Base-by-base conservation (phyloP, 495 filamentous ascomycete genomes). In the Thermothielavioides terrestris region DNA sequence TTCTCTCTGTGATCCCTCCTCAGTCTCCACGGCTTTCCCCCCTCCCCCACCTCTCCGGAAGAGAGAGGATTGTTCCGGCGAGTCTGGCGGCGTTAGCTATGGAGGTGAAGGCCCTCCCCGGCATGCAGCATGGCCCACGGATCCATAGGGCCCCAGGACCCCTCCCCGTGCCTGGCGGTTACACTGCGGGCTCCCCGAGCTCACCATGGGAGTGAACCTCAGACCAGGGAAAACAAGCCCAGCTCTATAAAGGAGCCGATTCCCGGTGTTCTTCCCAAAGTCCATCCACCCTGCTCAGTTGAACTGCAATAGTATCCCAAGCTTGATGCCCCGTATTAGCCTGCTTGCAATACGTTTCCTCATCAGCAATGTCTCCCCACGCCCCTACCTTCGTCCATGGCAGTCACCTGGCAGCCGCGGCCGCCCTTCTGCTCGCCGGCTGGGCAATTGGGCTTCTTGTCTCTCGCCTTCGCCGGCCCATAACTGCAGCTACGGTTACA, bases 161-260 rank as follows among this genome's bases (percentile, higher is more conserved):
- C 30, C 39, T 42, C 38, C 22, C 7, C 14, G 20, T 26, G 23
- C 37, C 37, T 35, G 37, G 47, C 40, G 15, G 18, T 42, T 46
- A 23, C 32, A 14, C 17, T 2, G 35, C 49, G 49, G 49, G 32
- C 31, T 23, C 26, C 2, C 49, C 49, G 49, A 52, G 17, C 18
- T 35, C 9, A 8, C 20, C 30, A 35, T 18, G 43, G 21, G 20
- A 5, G 35, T 18, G 40, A 21, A 10, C 26, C 32, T 32, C n/a
- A 14, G 4, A 15, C 28, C 0, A 11, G 17, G 21, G 4, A 4
- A 8, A 12, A 23, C 3, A n/a, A 25, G 14, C 32, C 18, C 10
- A 9, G 10, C 6, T 28, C 22, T 32, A 40, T 41, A 41, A 40
- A 21, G 3, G 20, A 1, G 35, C n/a, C 0, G 1, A 3, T 6